Conservation (phyloP, 305 asterid genomes). For the Fraxinus paxiana region DNA sequence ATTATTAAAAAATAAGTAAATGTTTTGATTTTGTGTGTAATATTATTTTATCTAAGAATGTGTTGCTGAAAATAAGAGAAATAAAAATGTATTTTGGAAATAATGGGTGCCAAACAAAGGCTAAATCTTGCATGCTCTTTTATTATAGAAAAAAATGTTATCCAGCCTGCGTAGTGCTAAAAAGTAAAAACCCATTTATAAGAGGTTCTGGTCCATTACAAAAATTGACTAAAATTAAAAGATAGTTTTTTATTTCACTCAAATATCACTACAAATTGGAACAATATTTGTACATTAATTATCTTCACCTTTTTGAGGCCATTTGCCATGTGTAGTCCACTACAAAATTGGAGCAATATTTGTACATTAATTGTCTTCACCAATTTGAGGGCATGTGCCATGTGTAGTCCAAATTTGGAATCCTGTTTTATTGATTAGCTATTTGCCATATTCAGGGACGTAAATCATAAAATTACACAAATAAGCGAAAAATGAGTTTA, state of each 20-base stretch:
- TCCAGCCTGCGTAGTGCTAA: background rate
- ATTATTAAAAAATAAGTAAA: too few species aligned
- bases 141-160: background rate
- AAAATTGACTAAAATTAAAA: background rate
- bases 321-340: background rate
- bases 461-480: too few species aligned
- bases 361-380: background rate
- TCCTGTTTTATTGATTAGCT: background rate
- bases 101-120: too few species aligned
- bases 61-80: too few species aligned
- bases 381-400: background rate
- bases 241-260: too few species aligned
- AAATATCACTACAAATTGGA: background rate
- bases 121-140: background rate
- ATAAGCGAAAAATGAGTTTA: too few species aligned
- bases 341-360: background rate
- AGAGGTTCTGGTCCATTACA: background rate
- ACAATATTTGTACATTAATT: background rate
- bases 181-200: background rate
- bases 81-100: too few species aligned
- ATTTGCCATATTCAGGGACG: background rate
- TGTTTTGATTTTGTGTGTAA: too few species aligned
- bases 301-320: background rate
- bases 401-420: background rate
- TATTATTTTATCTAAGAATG: too few species aligned